Evolutionary conservation across 106 monocot genomes (phyloP).

Genomic region (Platanthera zijinensis): DNA sequence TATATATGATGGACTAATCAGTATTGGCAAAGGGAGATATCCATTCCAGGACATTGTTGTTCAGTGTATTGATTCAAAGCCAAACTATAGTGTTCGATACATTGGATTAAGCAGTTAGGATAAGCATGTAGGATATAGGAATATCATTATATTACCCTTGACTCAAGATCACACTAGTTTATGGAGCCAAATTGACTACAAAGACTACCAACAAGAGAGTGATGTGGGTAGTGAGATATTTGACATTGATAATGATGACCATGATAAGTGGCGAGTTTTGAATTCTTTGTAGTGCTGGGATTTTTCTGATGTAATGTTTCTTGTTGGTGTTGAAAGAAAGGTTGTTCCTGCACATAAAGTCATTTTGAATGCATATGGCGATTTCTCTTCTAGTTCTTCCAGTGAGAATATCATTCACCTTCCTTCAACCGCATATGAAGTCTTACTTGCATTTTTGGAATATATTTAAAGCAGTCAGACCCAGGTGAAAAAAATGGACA

Average conservation of each 20-base stretch:
- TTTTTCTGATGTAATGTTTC: slow-evolving; percentile 63
- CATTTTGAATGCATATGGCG: slow-evolving; percentile 54
- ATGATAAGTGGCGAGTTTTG: slow-evolving; percentile 40
- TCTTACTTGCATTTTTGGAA: slow-evolving; percentile 71
- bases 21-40: slow-evolving; percentile 66
- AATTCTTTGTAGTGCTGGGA: slow-evolving; percentile 84
- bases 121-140: slow-evolving; percentile 92
- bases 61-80: slow-evolving; percentile 68
- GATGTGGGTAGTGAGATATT: slow-evolving; percentile 25
- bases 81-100: slow-evolving; percentile 66
- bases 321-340: slow-evolving; percentile 52
- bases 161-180: slow-evolving; percentile 31
- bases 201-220: slow-evolving; percentile 30
- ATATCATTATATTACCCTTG: slow-evolving; percentile 60
- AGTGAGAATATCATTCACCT: slow-evolving; percentile 38
- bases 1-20: slow-evolving; percentile 84
- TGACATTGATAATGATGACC: slow-evolving; percentile 19
- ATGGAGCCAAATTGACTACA: slow-evolving; percentile 38
- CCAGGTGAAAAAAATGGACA: slow-evolving; percentile 25
- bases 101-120: slow-evolving; percentile 94
- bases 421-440: slow-evolving; percentile 51
- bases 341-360: slow-evolving; percentile 71
- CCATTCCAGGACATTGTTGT: slow-evolving; percentile 78
- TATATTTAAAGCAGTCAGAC: slow-evolving; percentile 73
- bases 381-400: slow-evolving; percentile 30